A percentile compares a stretch with the other conserved stretches of the same genome.
Conservation (phyloP, 805 yeast genomes). For the Clavispora carvajalis region DNA sequence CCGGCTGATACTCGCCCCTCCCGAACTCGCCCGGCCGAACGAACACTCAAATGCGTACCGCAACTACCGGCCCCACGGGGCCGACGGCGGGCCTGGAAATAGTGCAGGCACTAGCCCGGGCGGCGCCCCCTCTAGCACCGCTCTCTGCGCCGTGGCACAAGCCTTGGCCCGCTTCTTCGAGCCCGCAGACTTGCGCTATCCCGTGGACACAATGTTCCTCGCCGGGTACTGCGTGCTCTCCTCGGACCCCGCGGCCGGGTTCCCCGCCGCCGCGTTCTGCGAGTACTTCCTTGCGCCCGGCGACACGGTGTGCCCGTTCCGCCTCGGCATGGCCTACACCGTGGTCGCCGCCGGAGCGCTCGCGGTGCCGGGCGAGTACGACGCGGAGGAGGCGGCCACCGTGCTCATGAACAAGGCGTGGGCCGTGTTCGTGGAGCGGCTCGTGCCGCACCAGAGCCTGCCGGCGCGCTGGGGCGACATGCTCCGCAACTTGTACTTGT, state of each 20-base stretch:
- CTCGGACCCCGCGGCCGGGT: slow-evolving; percentile 12
- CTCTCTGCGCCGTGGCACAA: slow-evolving; percentile 24
- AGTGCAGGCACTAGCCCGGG: no score
- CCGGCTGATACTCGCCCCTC: no score
- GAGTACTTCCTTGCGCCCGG: slow-evolving; percentile 18
- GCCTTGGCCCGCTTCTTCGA: slow-evolving; percentile 17
- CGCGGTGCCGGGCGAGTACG: slow-evolving; percentile 17
- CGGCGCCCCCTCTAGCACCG: no score
- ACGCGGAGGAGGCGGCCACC: slow-evolving; percentile 24
- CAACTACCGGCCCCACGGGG: no score
- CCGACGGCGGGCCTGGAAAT: no score
- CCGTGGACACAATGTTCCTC: slow-evolving; percentile 24
- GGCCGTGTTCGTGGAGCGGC: slow-evolving; percentile 32
- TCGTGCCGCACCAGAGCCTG: slow-evolving; percentile 30
- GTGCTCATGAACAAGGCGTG: slow-evolving; percentile 41
- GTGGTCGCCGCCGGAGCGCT: slow-evolving; percentile 42
- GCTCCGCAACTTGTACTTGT: slow-evolving; percentile 41
- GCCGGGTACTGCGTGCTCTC: slow-evolving; percentile 26
- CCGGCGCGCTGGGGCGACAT: slow-evolving; percentile 30
- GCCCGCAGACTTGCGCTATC: slow-evolving; percentile 5
- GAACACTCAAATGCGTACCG: no score
- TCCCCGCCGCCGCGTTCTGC: slow-evolving; percentile 20
- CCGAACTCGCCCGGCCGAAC: no score
- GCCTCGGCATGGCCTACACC: slow-evolving; percentile 36
- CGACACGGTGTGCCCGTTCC: slow-evolving; percentile 24